These are phyloP conservation scores for Leptosphaerulina australis DNA, from an alignment of 2,329 filamentous ascomycete genomes.

Conservation along the genomic window DNA sequence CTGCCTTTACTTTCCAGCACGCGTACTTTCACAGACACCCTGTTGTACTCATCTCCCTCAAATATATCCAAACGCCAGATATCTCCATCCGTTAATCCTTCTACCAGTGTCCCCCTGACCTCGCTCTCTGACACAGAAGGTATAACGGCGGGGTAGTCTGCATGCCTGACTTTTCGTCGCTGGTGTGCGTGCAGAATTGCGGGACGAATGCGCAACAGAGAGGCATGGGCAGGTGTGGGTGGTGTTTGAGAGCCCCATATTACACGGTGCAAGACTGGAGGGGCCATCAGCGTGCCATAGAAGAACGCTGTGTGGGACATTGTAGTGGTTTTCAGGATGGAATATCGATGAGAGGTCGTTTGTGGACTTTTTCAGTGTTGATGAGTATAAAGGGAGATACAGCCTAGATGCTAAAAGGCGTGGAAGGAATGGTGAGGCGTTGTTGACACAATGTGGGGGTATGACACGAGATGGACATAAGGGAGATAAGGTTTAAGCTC, in stretches of 20 bases:
- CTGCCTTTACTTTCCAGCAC: conserved; percentile 41
- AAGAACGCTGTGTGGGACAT: conserved; percentile 64
- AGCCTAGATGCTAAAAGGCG: conserved; percentile 8
- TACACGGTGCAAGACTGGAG: conserved; percentile 82
- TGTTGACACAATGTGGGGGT: conserved; percentile 20
- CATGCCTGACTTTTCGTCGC: conserved; percentile 69
- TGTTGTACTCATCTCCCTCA: conserved; percentile 76
- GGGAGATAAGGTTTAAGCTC: conserved; percentile 20
- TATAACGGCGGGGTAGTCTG: conserved; percentile 83
- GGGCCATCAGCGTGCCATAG: conserved; percentile 80
- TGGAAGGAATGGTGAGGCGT: background rate
- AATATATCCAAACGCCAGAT: conserved; percentile 78
- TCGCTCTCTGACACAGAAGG: conserved; percentile 41
- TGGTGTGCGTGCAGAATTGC: conserved; percentile 77
- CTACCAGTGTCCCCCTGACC: conserved; percentile 76
- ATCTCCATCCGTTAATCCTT: conserved; percentile 78
- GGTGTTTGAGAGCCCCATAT: conserved; percentile 68
- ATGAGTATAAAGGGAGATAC: conserved; percentile 16
- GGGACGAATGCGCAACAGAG: conserved; percentile 68
- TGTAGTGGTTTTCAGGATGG: background rate
- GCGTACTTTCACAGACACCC: conserved; percentile 56
- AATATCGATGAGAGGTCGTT: background rate
- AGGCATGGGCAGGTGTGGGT: conserved; percentile 56
- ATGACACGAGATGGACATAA: conserved; percentile 19
- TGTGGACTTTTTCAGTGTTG: background rate